These are phyloP conservation scores for Hevea brasiliensis DNA, from an alignment of 345 rosid species.

Conservation along the genomic window DNA sequence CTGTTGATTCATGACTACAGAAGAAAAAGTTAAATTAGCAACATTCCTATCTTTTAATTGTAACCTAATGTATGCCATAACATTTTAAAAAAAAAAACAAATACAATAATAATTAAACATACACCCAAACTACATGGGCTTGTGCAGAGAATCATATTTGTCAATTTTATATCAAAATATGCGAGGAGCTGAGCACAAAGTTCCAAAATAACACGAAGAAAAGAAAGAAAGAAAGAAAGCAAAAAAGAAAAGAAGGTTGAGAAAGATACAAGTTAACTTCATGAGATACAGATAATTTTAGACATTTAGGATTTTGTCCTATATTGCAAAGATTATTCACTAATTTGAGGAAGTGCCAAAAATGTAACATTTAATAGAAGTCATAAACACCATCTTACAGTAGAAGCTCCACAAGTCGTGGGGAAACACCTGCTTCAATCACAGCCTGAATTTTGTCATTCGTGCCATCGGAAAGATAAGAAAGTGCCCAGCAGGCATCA, in stretches of 20 bases:
- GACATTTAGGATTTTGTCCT: no score
- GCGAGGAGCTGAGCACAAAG: no score
- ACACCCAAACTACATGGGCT: neutral
- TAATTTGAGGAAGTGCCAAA: neutral
- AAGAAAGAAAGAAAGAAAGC: neutral
- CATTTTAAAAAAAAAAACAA: no score
- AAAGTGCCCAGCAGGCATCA: conserved; percentile 89
- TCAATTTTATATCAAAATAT: no score
- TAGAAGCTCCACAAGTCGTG: conserved; percentile 80
- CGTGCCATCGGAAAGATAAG: conserved; percentile 76
- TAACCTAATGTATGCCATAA: neutral
- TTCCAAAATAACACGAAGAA: no score
- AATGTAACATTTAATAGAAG: neutral
- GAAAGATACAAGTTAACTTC: neutral
- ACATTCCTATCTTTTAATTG: neutral
- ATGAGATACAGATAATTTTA: neutral
- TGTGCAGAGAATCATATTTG: no score
- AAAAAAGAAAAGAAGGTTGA: neutral
- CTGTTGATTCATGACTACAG: conserved; percentile 69
- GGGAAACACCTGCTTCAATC: conserved; percentile 73
- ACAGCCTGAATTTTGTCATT: conserved; percentile 91
- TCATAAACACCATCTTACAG: conserved; percentile 39
- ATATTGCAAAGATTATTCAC: neutral
- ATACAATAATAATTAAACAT: neutral
- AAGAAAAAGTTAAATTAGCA: neutral